A percentile compares a stretch with the other conserved stretches of the same genome.
phyloP scores from a whole-genome alignment of 148 eudicot genomes.

The Oxyria digyna region DNA sequence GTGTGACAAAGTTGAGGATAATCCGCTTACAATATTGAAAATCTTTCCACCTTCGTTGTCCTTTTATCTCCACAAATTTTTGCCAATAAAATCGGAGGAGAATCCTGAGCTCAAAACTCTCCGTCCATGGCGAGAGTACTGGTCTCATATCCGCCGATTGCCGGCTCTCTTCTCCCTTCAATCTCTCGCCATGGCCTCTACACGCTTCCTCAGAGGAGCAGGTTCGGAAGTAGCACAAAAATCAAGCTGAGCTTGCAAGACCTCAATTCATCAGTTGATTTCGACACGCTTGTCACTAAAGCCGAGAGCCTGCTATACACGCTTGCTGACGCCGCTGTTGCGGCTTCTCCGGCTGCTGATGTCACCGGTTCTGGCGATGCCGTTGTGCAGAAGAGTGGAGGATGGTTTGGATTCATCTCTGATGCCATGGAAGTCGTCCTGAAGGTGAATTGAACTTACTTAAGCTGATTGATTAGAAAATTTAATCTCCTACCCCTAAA shows the following conservation, averaged over 20 bases:
- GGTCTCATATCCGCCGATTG: constrained; percentile 63
- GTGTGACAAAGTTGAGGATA: neutral
- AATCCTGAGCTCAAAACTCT: neutral
- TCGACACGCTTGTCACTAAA: constrained; percentile 29
- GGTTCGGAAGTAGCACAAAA: constrained; percentile 29
- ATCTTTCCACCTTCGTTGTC: neutral
- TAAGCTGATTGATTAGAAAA: neutral
- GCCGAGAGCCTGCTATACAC: constrained; percentile 76
- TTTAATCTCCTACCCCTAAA: neutral
- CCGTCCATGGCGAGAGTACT: constrained; percentile 82
- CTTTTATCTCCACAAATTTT: neutral
- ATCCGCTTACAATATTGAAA: neutral
- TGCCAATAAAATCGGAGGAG: neutral
- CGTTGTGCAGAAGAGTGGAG: constrained; percentile 58
- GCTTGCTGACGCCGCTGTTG: constrained; percentile 83
- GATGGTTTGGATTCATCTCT: constrained; percentile 90
- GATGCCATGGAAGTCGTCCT: constrained; percentile 95
- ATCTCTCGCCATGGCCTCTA: constrained; percentile 22
- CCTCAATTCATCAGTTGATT: constrained; percentile 28
- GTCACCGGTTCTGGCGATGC: constrained; percentile 21
- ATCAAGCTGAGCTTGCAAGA: constrained; percentile 52
- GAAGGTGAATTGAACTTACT: constrained; percentile 33
- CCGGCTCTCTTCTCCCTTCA: constrained; percentile 43
- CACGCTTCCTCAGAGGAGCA: constrained; percentile 21
- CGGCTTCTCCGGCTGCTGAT: constrained; percentile 37